Conservation (phyloP, 2,329 filamentous ascomycete genomes). For the Pseudodiploospora longispora region DNA sequence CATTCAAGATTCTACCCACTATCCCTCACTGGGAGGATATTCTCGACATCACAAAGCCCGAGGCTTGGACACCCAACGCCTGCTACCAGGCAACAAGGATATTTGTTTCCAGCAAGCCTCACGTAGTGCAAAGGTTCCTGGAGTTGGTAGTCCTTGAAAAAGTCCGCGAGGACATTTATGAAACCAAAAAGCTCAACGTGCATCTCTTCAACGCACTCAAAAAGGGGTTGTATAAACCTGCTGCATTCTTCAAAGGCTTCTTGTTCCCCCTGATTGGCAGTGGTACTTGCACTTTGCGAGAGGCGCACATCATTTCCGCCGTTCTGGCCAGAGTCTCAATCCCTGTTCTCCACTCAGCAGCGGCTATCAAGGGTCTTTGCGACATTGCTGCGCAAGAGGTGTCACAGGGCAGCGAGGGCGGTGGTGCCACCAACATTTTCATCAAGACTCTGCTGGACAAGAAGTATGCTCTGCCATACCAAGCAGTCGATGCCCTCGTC, state of each 20-base stretch:
- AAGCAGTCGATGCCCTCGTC: constrained; percentile 87
- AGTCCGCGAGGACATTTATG: constrained; percentile 88
- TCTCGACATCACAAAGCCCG: constrained; percentile 73
- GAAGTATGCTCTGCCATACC: constrained; percentile 91
- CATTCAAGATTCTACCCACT: constrained; percentile 92
- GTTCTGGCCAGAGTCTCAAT: constrained; percentile 80
- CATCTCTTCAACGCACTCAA: constrained; percentile 91
- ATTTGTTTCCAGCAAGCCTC: constrained; percentile 78
- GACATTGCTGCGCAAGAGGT: constrained; percentile 92
- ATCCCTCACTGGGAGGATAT: constrained; percentile 88
- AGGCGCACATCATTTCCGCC: constrained; percentile 84
- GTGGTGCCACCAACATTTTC: constrained; percentile 89
- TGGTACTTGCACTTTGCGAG: constrained; percentile 82
- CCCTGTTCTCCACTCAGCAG: constrained; percentile 85
- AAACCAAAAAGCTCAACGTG: constrained; percentile 90
- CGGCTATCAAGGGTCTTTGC: constrained; percentile 83
- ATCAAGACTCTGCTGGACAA: constrained; percentile 91
- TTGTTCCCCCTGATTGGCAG: constrained; percentile 81
- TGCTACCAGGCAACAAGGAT: constrained; percentile 85
- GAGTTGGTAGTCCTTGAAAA: constrained; percentile 79
- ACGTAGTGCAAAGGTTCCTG: constrained; percentile 75
- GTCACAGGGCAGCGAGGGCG: constrained; percentile 71
- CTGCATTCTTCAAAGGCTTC: constrained; percentile 94
- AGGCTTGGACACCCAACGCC: constrained; percentile 64
- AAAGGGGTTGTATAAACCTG: constrained; percentile 86